A percentile compares a stretch with the other conserved stretches of the same genome.
Conservation (phyloP, 2,329 filamentous ascomycete genomes). For the Sporothrix brasiliensis region DNA sequence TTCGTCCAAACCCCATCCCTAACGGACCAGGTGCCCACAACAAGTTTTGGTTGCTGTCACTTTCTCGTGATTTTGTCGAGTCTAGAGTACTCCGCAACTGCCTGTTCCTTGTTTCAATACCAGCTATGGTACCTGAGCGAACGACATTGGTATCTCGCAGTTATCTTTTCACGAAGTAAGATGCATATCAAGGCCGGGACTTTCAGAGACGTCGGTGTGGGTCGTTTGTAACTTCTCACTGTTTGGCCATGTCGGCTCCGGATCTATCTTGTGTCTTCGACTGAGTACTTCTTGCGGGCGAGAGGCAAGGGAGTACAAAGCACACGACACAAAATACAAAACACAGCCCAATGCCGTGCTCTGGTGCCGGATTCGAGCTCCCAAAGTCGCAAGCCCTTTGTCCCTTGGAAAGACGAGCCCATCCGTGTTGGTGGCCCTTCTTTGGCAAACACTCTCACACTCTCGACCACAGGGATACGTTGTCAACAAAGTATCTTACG, state of each 20-base stretch:
- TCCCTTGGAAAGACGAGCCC: constrained; percentile 13
- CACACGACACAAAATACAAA: neutral
- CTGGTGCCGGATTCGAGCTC: neutral
- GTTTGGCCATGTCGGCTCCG: neutral
- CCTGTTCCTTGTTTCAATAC: neutral
- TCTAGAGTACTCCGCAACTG: no score
- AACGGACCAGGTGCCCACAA: constrained; percentile 9
- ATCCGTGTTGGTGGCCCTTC: neutral
- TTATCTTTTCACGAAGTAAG: neutral
- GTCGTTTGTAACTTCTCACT: neutral
- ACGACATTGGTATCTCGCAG: neutral
- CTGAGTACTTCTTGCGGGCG: no score
- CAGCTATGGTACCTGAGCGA: neutral
- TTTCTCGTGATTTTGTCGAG: no score
- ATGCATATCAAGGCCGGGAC: neutral
- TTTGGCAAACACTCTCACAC: neutral
- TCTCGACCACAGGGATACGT: constrained; percentile 1
- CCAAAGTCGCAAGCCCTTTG: neutral
- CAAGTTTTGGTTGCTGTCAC: neutral
- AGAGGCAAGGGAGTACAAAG: constrained; percentile 8
- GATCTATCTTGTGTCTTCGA: neutral
- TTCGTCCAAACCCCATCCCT: constrained; percentile 13
- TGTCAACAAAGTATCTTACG: constrained; percentile 2
- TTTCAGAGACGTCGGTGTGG: neutral
- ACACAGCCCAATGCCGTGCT: neutral